Conservation (phyloP, 1,284 basidiomycete genomes). For the Ganoderma lingzhi region DNA sequence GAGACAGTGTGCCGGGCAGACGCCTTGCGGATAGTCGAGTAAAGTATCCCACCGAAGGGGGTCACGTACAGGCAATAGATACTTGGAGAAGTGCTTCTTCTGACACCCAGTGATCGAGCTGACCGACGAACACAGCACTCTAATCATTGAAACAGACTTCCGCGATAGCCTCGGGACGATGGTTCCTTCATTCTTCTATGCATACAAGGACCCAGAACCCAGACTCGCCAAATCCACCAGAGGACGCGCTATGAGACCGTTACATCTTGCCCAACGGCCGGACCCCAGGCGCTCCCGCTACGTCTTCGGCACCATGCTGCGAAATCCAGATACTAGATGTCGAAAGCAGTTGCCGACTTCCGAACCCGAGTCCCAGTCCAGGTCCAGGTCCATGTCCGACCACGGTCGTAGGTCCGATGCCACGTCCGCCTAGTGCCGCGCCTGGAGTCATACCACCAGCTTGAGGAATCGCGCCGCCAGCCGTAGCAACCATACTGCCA, state of each 20-base stretch:
- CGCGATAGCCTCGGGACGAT: not conserved
- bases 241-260: not conserved
- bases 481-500: not conserved
- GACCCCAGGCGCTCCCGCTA: not conserved
- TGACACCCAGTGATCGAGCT: not conserved
- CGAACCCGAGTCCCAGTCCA: not conserved
- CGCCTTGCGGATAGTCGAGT: no score
- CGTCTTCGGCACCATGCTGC: not conserved
- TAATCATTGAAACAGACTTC: not conserved
- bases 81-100: no score
- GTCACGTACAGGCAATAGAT: no score
- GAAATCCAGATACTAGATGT: not conserved
- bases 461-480: not conserved
- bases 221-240: not conserved
- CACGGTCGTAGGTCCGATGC: not conserved
- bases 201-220: not conserved
- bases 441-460: not conserved
- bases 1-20: no score
- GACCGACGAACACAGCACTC: not conserved
- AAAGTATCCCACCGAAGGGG: no score
- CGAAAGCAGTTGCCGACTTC: not conserved
- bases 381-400: not conserved
- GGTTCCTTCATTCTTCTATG: not conserved
- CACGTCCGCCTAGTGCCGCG: not conserved
- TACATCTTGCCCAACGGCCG: not conserved